Conservation (phyloP, 2,329 filamentous ascomycete genomes). For the Neofusicoccum sp. region DNA sequence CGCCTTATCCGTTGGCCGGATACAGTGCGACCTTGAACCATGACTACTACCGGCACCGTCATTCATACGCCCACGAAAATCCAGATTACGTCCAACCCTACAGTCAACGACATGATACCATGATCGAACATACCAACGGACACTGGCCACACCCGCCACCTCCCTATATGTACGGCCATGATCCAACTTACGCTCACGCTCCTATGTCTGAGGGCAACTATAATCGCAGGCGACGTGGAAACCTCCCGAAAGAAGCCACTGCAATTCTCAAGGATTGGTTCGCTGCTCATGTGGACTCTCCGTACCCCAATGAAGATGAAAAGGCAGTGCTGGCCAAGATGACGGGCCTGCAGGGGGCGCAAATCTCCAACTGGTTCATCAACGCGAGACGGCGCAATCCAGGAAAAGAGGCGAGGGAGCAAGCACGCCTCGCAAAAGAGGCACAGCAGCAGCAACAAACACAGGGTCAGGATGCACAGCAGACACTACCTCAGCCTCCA, state of each 20-base stretch:
- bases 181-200: background rate
- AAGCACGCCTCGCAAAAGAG: background rate
- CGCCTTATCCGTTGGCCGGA: background rate
- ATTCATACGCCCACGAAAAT: background rate
- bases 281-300: slow-evolving; percentile 71
- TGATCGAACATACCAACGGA: background rate
- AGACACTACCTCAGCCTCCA: no score
- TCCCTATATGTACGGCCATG: background rate
- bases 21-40: background rate
- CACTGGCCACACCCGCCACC: background rate
- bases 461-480: background rate
- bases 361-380: slow-evolving; percentile 81
- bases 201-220: background rate
- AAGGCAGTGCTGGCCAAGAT: slow-evolving; percentile 61
- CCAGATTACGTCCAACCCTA: background rate
- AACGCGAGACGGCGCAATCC: slow-evolving; percentile 66
- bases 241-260: slow-evolving; percentile 87
- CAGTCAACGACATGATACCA: background rate
- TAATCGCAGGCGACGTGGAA: slow-evolving; percentile 58
- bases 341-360: slow-evolving; percentile 24
- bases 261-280: slow-evolving; percentile 83
- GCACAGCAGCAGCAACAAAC: background rate
- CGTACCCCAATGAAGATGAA: slow-evolving; percentile 82
- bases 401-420: slow-evolving; percentile 25
- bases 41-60: background rate